Base-by-base conservation (phyloP, 805 yeast genomes). In the Trichomonascus vanleenenianus region DNA sequence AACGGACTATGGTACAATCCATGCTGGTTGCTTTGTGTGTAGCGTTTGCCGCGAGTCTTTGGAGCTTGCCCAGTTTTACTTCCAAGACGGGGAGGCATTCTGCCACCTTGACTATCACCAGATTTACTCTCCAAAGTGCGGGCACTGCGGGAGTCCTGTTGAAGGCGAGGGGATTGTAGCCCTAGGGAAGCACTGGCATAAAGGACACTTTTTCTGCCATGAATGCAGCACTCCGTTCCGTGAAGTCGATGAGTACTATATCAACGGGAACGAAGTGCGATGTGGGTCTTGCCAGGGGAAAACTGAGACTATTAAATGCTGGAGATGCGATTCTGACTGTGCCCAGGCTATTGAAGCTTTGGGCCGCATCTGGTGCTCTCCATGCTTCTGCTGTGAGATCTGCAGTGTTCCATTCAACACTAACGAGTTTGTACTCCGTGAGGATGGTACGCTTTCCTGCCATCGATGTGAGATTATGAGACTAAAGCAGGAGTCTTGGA, bases 51-150 rank as follows among this genome's bases (percentile, higher is more conserved):
- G 39, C 27, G 32, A 35, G 40, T 48, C 52, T 12, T 49, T 57
- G 6, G 58, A 54, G 30, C 56, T 47, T 37, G 47, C 57, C 14
- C 53, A 56, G 43, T 53, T 55, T 35, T 57, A 57, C 44, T 45
- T 43, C 39, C 43, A 47, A 11, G 36, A 47, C 15, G 31, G 43
- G 8, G 22, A 31, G 36, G 44, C 66, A 51, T 52, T 65, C 49
- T 47, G 67, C 57, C 50, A 62, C 55, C 42, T 59, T 10, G 66
- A 62, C 39, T 62, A 57, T 40, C 65, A 62, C 32, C 57, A 60
- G 40, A 42, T 50, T 35, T 61, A 57, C 42, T 57, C 62, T 2
- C 59, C 63, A 2, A 48, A 51, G 32, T 62, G 66, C 47, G 53
- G 47, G 12, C 46, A 58, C 40, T 62, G 66, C 46, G 19, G 48